Evolutionary conservation across 2,329 filamentous ascomycete genomes (phyloP).

Genomic region (Aspergillus neoniger): DNA sequence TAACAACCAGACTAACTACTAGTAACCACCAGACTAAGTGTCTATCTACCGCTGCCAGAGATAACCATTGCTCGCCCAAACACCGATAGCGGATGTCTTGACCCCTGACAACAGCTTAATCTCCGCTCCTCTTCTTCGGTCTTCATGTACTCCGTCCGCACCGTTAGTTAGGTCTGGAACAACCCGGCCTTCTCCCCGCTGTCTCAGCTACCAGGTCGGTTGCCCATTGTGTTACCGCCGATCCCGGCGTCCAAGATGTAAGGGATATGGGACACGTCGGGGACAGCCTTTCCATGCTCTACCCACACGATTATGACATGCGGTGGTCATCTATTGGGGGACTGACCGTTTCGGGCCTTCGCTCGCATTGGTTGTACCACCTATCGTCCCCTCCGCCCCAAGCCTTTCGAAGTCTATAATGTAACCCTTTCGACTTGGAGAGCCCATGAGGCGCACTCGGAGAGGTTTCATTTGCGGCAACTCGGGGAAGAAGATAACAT

Average conservation of each 20-base stretch:
- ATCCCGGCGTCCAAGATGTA: not conserved
- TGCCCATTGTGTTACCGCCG: not conserved
- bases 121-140: not conserved
- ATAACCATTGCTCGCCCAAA: not conserved
- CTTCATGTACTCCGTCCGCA: not conserved
- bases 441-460: not conserved
- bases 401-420: not conserved
- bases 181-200: not conserved
- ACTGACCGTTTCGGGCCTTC: not conserved
- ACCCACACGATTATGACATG: constrained; percentile 1
- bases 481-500: not conserved
- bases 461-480: not conserved
- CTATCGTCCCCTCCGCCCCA: not conserved
- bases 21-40: not conserved
- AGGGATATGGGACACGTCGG: not conserved
- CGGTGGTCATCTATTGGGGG: not conserved
- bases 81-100: not conserved
- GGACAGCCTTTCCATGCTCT: not conserved
- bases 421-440: not conserved
- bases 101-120: not conserved
- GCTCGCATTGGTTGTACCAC: not conserved
- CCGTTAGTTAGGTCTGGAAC: not conserved
- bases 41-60: not conserved
- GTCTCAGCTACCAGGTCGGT: not conserved
- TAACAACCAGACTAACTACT: not conserved